Evolutionary conservation across 179 eudicot species (phyloP).

Genomic region (Sideroxylon spinosum): DNA sequence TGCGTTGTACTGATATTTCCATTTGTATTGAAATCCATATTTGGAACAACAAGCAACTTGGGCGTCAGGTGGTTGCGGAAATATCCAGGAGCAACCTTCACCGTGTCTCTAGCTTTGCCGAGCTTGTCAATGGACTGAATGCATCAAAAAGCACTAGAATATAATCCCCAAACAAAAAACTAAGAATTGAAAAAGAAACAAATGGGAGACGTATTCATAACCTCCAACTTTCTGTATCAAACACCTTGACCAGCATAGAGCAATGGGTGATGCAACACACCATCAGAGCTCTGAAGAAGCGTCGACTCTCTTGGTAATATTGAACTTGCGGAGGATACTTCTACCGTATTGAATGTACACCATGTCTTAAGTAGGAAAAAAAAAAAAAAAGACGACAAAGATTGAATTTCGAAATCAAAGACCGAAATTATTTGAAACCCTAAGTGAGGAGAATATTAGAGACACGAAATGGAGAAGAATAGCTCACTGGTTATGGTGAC

Average conservation of each 20-base stretch:
- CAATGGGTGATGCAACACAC: conserved; percentile 54
- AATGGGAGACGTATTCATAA: conserved; percentile 17
- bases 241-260: conserved; percentile 70
- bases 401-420: neutral
- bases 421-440: neutral
- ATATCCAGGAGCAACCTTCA: conserved; percentile 90
- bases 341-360: conserved; percentile 53
- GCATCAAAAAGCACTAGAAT: neutral
- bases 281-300: conserved; percentile 27
- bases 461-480: neutral
- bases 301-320: conserved; percentile 24
- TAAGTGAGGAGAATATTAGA: neutral
- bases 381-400: neutral
- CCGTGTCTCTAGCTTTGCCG: conserved; percentile 88
- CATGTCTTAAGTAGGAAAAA: conserved; percentile 28
- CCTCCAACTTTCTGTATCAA: conserved; percentile 72
- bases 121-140: conserved; percentile 75
- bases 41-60: conserved; percentile 83
- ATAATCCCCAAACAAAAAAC: neutral
- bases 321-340: conserved; percentile 39
- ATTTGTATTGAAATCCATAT: too few relatives aligned
- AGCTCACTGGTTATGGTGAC: neutral
- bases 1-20: too few relatives aligned
- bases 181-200: neutral
- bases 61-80: conserved; percentile 95